Base-by-base conservation (phyloP, 2,329 filamentous ascomycete genomes). In the Stachybotrys echinatus region DNA sequence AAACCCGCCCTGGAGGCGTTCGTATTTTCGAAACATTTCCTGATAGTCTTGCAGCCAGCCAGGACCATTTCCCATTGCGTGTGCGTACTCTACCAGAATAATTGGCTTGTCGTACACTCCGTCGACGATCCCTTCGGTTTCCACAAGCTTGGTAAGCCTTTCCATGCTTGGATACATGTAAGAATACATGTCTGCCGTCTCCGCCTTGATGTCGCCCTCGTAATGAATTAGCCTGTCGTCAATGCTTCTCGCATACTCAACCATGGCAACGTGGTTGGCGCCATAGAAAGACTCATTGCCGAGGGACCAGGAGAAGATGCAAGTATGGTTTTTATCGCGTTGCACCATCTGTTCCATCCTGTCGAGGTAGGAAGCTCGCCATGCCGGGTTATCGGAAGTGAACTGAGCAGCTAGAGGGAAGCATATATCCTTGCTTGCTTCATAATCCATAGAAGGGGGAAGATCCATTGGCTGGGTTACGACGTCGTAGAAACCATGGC, bases 211-310 rank as follows among this genome's bases (percentile, higher is more conserved):
- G 51, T 87, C 84, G 0, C 75, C 79, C 58, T 88, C 84, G 56
- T 88, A 88, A 58, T 88, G 85, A 1, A 88, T 72, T 0, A 79
- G 75, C 2, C 84, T 80, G 1, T 68, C 60, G 51, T 88, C 85
- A 12, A 77, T 72, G 1, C 66, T 58, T 54, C 80, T 83, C 57
- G 83, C 79, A 63, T 75, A 82, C 4, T 83, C 71, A 51, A 84
- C 84, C 85, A 89, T 89, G 10, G 79, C 80, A 45, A 74, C 75
- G 50, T 86, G 83, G 52, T 89, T 89, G 2, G 70, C 68, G 0
- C 86, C 86, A 51, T 87, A 88, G 58, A 87, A 89, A 0, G 84
- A 76, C 60, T 89, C 85, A 50, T 89, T 89, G 0, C 86, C 86
- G 0, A 89, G 70, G 18, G 81, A 85, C 87, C 86, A 89, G 47